phyloP scores from a whole-genome alignment of 495 filamentous ascomycete genomes.

The Penicillium nucicola region DNA sequence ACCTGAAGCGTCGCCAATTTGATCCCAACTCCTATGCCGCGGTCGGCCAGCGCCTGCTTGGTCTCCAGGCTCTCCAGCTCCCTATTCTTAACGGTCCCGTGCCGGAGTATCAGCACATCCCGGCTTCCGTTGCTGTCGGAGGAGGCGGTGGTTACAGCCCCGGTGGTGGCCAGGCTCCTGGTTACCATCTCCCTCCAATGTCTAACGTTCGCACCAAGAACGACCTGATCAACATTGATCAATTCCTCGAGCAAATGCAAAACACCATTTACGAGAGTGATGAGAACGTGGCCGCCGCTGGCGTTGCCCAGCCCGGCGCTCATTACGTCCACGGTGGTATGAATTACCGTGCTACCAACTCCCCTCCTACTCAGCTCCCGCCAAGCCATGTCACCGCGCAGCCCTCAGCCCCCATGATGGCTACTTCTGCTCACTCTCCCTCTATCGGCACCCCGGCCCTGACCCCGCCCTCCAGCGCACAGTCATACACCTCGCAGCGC shows the following conservation, averaged over 20 bases:
- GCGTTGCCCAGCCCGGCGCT: constrained; percentile 64
- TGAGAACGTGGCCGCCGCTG: constrained; percentile 70
- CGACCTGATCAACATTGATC: constrained; percentile 86
- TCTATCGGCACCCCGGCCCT: constrained; percentile 72
- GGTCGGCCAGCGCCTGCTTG: constrained; percentile 73
- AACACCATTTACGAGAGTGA: constrained; percentile 90
- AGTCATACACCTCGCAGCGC: constrained; percentile 82
- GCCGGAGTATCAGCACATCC: constrained; percentile 63
- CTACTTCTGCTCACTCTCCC: constrained; percentile 48
- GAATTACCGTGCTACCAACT: constrained; percentile 68
- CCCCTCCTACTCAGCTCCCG: constrained; percentile 58
- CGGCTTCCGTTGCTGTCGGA: constrained; percentile 50
- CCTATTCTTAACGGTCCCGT: constrained; percentile 63
- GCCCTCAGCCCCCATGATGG: constrained; percentile 58
- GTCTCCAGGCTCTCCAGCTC: constrained; percentile 66
- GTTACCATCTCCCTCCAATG: constrained; percentile 77
- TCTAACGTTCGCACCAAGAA: constrained; percentile 87
- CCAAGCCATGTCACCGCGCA: constrained; percentile 55
- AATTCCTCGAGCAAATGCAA: constrained; percentile 92
- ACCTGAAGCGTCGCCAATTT: constrained; percentile 82
- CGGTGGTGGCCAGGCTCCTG: constrained; percentile 47
- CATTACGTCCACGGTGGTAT: constrained; percentile 58
- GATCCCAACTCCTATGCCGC: constrained; percentile 80
- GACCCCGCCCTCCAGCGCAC: constrained; percentile 83
- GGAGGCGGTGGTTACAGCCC: constrained; percentile 52